Conservation (phyloP, 108 stramenopile genomes). For the Cyclotella atomus region DNA sequence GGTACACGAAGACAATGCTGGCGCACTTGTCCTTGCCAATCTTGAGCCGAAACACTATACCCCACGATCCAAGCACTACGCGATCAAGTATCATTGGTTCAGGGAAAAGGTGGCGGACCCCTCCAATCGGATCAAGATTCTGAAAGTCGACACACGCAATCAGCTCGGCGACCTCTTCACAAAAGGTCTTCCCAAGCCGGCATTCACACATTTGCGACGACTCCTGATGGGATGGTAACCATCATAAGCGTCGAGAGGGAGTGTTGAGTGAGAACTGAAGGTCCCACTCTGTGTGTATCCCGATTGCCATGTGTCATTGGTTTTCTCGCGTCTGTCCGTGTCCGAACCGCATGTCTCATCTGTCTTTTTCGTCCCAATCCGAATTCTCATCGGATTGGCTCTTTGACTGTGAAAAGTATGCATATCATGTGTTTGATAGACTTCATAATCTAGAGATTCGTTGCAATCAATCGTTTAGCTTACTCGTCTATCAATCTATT, state of each 20-base stretch:
- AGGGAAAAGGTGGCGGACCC: not conserved
- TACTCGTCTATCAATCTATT: no score
- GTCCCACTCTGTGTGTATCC: no score
- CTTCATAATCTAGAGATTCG: no score
- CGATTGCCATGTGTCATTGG: no score
- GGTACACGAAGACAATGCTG: constrained; percentile 1
- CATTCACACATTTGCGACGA: not conserved
- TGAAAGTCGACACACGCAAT: not conserved
- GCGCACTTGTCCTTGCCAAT: not conserved
- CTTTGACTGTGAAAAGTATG: no score
- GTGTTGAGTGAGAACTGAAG: not conserved
- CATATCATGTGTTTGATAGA: no score
- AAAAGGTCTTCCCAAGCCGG: not conserved
- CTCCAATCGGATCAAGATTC: not conserved
- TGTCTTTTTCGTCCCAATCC: no score
- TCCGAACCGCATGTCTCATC: no score
- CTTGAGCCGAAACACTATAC: not conserved
- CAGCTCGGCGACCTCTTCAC: not conserved
- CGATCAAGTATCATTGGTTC: not conserved
- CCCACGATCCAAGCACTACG: constrained; percentile 3
- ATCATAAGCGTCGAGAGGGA: not conserved
- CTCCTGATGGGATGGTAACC: not conserved
- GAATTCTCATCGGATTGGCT: no score
- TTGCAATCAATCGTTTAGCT: no score
- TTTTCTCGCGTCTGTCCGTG: no score